phyloP scores from a whole-genome alignment of 768 basidiomycete species.

The Leccinum pellstonianum region DNA sequence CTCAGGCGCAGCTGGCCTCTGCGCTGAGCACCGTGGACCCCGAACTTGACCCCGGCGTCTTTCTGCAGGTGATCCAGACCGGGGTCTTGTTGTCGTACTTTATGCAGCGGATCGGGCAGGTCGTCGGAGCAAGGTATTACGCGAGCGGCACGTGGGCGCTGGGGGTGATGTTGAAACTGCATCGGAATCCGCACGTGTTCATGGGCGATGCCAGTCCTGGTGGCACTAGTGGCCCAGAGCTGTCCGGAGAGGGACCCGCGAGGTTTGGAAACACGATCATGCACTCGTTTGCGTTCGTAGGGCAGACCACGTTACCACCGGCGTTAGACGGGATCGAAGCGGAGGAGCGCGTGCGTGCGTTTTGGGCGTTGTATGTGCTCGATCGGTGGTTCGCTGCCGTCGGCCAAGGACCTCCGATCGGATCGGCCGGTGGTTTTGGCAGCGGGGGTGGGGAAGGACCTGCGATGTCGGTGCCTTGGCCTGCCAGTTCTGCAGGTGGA shows the following conservation, averaged over 20 bases:
- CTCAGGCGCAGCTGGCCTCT: conserved; percentile 46
- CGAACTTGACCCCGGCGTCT: conserved; percentile 34
- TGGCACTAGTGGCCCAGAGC: conserved; percentile 1
- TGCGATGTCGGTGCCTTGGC: conserved; percentile 44
- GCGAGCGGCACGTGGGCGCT: conserved; percentile 48
- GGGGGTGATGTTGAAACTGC: conserved; percentile 46
- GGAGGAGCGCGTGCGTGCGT: conserved; percentile 39
- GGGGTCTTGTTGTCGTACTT: conserved; percentile 61
- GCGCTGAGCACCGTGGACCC: conserved; percentile 40
- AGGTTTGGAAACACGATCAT: background rate
- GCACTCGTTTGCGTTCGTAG: conserved; percentile 11
- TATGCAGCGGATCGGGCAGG: conserved; percentile 57
- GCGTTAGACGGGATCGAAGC: conserved; percentile 34
- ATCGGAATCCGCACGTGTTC: conserved; percentile 29
- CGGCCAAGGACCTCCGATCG: conserved; percentile 22
- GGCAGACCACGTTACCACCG: conserved; percentile 27
- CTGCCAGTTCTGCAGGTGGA: conserved; percentile 18
- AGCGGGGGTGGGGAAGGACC: background rate
- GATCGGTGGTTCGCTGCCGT: conserved; percentile 35
- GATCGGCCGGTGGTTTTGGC: conserved; percentile 29
- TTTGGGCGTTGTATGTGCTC: conserved; percentile 37
- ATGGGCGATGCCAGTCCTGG: background rate
- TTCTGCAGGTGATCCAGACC: conserved; percentile 57
- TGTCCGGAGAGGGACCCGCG: background rate
- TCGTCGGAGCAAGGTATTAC: conserved; percentile 61